Percentiles rank a stretch among this genome's conserved stretches.
These are phyloP conservation scores for Boletellus ananiceps DNA, from an alignment of 768 basidiomycete species.

Conservation along the genomic window DNA sequence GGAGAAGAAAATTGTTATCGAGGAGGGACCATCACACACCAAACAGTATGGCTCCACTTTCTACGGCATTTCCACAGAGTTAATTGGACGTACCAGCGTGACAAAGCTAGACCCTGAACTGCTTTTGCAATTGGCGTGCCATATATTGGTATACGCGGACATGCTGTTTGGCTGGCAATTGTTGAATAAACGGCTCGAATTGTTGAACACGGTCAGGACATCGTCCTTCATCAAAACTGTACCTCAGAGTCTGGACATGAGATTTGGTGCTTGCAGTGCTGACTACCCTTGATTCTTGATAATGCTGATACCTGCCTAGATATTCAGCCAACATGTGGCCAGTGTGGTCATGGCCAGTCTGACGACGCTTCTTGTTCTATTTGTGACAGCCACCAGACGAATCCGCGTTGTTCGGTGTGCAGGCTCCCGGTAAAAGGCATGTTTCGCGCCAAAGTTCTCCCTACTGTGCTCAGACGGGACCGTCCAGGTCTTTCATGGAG, in stretches of 20 bases:
- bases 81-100: constrained; percentile 5
- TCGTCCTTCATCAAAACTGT: constrained; percentile 21
- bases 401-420: constrained; percentile 65
- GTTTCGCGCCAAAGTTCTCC: constrained; percentile 3
- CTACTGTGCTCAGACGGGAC: not conserved
- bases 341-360: constrained; percentile 36
- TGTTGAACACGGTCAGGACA: constrained; percentile 58
- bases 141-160: constrained; percentile 72
- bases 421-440: constrained; percentile 71
- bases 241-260: constrained; percentile 32
- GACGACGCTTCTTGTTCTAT: constrained; percentile 39
- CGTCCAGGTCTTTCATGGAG: constrained; percentile 54
- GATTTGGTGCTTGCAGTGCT: constrained; percentile 25
- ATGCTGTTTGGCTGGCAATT: constrained; percentile 71
- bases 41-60: constrained; percentile 8
- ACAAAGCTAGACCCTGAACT: constrained; percentile 18
- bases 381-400: constrained; percentile 41
- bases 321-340: constrained; percentile 44
- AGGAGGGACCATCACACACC: constrained; percentile 20
- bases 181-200: constrained; percentile 63
- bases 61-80: not conserved
- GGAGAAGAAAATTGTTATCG: constrained; percentile 37
- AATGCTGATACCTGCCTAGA: constrained; percentile 30
- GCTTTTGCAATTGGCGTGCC: constrained; percentile 43
- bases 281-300: not conserved